phyloP scores from a whole-genome alignment of 805 yeast genomes.

The Candida oleophila region DNA sequence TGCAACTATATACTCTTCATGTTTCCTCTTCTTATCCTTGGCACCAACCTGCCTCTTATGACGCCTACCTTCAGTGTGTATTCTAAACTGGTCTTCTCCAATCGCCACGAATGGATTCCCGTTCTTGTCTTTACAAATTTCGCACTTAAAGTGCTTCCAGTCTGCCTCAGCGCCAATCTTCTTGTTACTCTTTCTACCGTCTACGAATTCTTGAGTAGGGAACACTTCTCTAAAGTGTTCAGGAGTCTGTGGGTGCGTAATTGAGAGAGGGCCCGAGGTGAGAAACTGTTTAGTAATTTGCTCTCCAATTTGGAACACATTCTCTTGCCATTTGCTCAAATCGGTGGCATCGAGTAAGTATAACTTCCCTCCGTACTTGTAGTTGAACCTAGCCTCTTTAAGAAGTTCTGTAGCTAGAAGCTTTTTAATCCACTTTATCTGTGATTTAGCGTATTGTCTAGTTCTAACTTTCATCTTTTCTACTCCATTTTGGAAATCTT shows the following conservation, averaged over 20 bases:
- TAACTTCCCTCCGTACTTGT: conserved; percentile 60
- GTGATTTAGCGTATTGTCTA: conserved; percentile 81
- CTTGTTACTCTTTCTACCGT: conserved; percentile 35
- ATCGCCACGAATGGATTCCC: conserved; percentile 62
- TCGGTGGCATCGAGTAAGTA: conserved; percentile 79
- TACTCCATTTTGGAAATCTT: conserved; percentile 45
- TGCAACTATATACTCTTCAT: conserved; percentile 44
- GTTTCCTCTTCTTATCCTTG: conserved; percentile 51
- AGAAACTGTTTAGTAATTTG: conserved; percentile 43
- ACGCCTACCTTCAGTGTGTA: conserved; percentile 65
- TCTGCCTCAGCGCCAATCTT: conserved; percentile 28
- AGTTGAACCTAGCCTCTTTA: conserved; percentile 44
- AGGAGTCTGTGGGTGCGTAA: conserved; percentile 28
- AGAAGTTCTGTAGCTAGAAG: conserved; percentile 60
- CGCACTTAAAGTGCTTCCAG: conserved; percentile 74
- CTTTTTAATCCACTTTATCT: conserved; percentile 87
- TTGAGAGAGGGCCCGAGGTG: conserved; percentile 23
- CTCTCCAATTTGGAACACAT: conserved; percentile 58
- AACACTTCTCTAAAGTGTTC: conserved; percentile 20
- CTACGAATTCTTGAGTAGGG: conserved; percentile 22
- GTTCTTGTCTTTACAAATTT: conserved; percentile 56
- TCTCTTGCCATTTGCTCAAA: conserved; percentile 54
- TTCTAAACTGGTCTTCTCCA: conserved; percentile 69
- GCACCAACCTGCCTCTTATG: conserved; percentile 57
- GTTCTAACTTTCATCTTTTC: conserved; percentile 83